A percentile compares a stretch with the other conserved stretches of the same genome.
Evolutionary conservation across 495 filamentous ascomycete genomes (phyloP).

Genomic region (Aspergillus leporis): DNA sequence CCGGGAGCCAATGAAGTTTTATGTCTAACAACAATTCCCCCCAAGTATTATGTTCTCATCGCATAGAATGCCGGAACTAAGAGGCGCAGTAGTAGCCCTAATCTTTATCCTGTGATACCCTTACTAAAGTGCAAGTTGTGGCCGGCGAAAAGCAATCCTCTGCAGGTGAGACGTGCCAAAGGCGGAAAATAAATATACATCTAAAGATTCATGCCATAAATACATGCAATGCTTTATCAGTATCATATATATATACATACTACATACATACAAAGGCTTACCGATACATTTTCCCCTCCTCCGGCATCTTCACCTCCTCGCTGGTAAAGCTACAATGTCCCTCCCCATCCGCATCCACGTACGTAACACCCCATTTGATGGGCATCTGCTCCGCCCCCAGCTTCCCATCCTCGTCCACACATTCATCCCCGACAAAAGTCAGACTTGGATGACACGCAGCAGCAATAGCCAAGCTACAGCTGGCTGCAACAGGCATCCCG

Average conservation of each 20-base stretch:
- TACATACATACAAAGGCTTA: too few relatives aligned
- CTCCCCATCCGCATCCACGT: neutral
- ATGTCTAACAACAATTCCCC: too few relatives aligned
- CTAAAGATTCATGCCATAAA: neutral
- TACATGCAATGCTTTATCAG: neutral
- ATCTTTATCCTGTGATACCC: too few relatives aligned
- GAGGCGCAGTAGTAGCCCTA: too few relatives aligned
- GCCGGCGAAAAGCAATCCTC: too few relatives aligned
- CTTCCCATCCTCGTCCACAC: neutral
- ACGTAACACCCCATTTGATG: neutral
- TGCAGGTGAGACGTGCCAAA: too few relatives aligned
- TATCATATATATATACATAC: neutral
- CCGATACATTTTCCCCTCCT: neutral
- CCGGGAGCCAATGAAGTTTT: too few relatives aligned
- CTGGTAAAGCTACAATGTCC: neutral
- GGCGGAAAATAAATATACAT: neutral
- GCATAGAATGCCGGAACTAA: too few relatives aligned
- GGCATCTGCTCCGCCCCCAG: neutral
- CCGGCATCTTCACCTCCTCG: neutral
- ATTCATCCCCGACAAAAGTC: neutral
- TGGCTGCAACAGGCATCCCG: conserved; percentile 41
- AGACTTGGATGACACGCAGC: conserved; percentile 35
- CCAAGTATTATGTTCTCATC: too few relatives aligned
- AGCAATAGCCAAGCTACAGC: conserved; percentile 42
- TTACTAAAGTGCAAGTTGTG: too few relatives aligned